Evolutionary conservation across 495 filamentous ascomycete species (phyloP), one percentile per base, ranked within the genome.

Genomic region (Trichoderma erinaceum): DNA sequence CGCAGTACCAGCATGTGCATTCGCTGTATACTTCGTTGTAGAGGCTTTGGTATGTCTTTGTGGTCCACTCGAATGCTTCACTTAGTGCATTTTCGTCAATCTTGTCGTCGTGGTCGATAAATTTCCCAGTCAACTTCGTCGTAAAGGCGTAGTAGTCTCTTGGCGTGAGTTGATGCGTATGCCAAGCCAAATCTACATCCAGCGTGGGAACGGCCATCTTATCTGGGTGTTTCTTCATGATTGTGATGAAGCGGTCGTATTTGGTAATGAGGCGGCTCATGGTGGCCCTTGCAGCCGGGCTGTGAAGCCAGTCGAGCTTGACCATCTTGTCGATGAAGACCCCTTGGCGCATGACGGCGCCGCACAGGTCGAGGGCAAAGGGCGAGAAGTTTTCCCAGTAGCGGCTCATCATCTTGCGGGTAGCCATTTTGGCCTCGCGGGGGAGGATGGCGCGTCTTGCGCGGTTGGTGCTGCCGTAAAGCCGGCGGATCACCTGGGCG

Each of bases 1-100:
- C 92, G 78, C 92, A 97, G 74, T 92, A 93, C 91, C 92, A 96
- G 77, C 92, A 97, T 4, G 88, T 92, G 73, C 92, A 96, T 75
- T 91, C 89, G 38, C 84, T 89, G 76, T 95, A 96, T 32, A 90
- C 83, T 68, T 89, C 83, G 10, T 80, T 78, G 71, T 81, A 87
- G 21, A 77, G 79, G 43, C 87, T 85, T 70, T 88, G 82, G 75
- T 92, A 96, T 13, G 73, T 77, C 71, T 86, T 88, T 74, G 80
- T 85, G 0, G 93, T 97, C 88, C 89, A 91, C 73, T 86, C 86
- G 70, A 96, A 94, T 52, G 82, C 81, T 16, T 78, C 77, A 63
- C 83, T 85, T 35, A 96, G 81, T 25, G 78, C 78, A 50, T 73
- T 78, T 67, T 90, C 88, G 21, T 84, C 85, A 41, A 96, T 88